Conservation (phyloP, 768 basidiomycete genomes). For the Clitopilus hobsonii region DNA sequence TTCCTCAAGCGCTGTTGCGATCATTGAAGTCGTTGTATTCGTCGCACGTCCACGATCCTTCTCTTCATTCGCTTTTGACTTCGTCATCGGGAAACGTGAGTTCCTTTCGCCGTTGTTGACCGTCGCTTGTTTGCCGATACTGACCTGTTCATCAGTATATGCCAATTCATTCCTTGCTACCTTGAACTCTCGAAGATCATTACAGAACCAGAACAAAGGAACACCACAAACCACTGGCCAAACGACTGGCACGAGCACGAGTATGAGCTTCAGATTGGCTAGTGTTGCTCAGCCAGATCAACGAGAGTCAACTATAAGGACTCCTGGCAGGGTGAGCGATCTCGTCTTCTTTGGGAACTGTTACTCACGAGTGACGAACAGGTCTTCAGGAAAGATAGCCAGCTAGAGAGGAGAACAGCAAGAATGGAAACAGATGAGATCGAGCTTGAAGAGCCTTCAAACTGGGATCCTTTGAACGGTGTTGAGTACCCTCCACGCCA, state of each 20-base stretch:
- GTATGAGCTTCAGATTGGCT: not conserved
- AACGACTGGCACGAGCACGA: not conserved
- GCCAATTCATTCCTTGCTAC: conserved; percentile 43
- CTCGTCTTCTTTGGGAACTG: not conserved
- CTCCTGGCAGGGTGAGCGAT: conserved; percentile 5
- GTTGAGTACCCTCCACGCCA: not conserved
- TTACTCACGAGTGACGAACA: not conserved
- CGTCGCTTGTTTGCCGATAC: not conserved
- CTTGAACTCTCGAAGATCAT: conserved; percentile 34
- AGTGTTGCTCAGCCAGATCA: not conserved
- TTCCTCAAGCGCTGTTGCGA: conserved; percentile 27
- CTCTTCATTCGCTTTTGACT: conserved; percentile 45
- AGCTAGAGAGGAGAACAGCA: conserved; percentile 4
- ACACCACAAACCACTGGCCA: conserved; percentile 1
- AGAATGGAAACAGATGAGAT: conserved; percentile 7
- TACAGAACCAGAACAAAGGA: conserved; percentile 19
- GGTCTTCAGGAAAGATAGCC: conserved; percentile 9
- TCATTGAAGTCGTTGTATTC: conserved; percentile 35
- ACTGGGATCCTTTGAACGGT: not conserved
- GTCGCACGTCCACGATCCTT: conserved; percentile 35
- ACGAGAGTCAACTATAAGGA: not conserved
- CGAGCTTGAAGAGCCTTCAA: conserved; percentile 4
- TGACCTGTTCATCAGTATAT: conserved; percentile 27
- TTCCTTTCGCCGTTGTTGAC: not conserved
- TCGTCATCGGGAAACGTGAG: conserved; percentile 47